Base-by-base conservation (phyloP, 176 grass and related monocot species). In the Cocos nucifera region DNA sequence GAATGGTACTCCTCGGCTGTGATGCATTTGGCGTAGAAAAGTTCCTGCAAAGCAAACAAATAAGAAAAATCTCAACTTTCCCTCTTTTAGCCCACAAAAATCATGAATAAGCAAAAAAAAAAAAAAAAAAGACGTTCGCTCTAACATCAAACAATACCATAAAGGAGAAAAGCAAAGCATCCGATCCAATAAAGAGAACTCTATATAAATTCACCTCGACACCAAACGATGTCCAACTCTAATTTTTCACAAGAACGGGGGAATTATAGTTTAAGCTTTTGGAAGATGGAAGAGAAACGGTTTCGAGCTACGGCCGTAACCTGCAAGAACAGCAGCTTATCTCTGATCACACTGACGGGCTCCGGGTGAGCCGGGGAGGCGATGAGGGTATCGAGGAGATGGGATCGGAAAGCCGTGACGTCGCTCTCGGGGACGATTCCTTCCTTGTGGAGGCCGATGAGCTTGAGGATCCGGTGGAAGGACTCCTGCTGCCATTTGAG, bases 401-500 rank as follows among this genome's bases (percentile, higher is more conserved):
- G 57, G 19, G 78, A 28, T 4, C 92, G 80, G 75, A 97, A 97
- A 25, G 83, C 76, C 16, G 75, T 50, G 59, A 97, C 84, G 66
- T 97, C 84, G 49, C 71, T 55, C 55, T 89, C 81, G 22, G 75
- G 78, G 22, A 88, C 84, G 70, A 97, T 97, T 61, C 93, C 93
- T 73, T 98, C 93, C 28, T 77, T 77, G 76, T 83, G 81, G 60
- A 98, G 82, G 30, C 69, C 87, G 19, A 81, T 54, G 26, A 98
- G 78, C 60, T 98, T 83, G 70, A 98, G 93, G 62, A 98, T 89
- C 58, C 82, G 81, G 84, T 98, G 93, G 82, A 92, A 98, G 22
- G 85, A 85, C 2, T 92, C 84, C 79, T 98, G 84, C 70, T 98
- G 93, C 93, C 93, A 85, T 72, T 98, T 98, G 55, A 98, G 84